These are phyloP conservation scores for Neofusicoccum cordaticola DNA, from an alignment of 2,329 filamentous ascomycete genomes.

Conservation along the genomic window DNA sequence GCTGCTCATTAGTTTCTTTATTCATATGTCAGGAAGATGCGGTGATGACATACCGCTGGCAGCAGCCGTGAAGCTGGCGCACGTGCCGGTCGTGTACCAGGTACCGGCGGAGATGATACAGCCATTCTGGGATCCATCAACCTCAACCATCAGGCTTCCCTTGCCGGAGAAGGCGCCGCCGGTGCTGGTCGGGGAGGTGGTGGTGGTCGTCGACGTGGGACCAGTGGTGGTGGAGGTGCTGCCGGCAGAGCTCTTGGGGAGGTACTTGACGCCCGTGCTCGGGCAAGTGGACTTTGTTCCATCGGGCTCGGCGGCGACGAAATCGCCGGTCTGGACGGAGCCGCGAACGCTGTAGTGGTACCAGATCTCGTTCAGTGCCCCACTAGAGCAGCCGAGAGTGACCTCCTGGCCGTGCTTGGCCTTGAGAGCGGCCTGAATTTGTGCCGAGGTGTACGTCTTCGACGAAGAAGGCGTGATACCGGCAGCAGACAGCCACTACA, in stretches of 20 bases:
- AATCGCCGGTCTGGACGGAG: slow-evolving; percentile 59
- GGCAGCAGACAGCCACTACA: slow-evolving; percentile 56
- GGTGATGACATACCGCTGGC: slow-evolving; percentile 22
- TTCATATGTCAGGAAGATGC: neutral
- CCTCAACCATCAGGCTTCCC: slow-evolving; percentile 59
- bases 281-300: slow-evolving; percentile 64
- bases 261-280: slow-evolving; percentile 60
- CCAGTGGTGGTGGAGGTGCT: slow-evolving; percentile 31
- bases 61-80: slow-evolving; percentile 62
- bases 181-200: slow-evolving; percentile 27
- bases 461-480: slow-evolving; percentile 56
- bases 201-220: slow-evolving; percentile 29
- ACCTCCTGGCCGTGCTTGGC: slow-evolving; percentile 53
- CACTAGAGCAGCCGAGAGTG: slow-evolving; percentile 56
- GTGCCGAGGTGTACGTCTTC: slow-evolving; percentile 57
- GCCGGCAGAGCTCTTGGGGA: slow-evolving; percentile 51
- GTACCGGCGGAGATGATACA: slow-evolving; percentile 65
- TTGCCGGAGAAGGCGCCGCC: slow-evolving; percentile 49
- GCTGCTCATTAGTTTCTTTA: neutral
- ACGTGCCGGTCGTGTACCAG: slow-evolving; percentile 67
- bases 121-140: slow-evolving; percentile 51
- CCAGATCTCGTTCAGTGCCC: slow-evolving; percentile 54
- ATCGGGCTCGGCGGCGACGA: slow-evolving; percentile 56
- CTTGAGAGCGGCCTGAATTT: slow-evolving; percentile 59
- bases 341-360: slow-evolving; percentile 64